Evolutionary conservation across 1,284 basidiomycete species (phyloP).

Genomic region (Taiwanofungus camphoratus): DNA sequence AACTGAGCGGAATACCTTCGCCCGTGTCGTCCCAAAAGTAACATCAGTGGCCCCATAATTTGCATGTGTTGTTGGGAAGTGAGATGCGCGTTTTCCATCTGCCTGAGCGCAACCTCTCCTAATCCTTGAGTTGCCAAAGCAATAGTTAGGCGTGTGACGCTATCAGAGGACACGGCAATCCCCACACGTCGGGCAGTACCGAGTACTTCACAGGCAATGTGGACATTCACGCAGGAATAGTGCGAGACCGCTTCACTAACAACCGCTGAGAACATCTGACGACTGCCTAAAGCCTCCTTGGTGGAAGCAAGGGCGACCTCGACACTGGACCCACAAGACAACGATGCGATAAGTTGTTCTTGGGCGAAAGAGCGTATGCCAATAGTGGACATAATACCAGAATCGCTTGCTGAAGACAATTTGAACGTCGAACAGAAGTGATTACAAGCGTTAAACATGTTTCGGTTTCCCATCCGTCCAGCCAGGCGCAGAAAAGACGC

Average conservation of each 20-base stretch:
- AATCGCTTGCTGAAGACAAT: slow-evolving; percentile 9
- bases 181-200: slow-evolving; percentile 10
- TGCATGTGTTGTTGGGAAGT: slow-evolving; percentile 9
- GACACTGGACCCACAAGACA: slow-evolving; percentile 12
- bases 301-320: slow-evolving; percentile 15
- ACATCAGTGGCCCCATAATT: slow-evolving; percentile 7
- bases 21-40: slow-evolving; percentile 10
- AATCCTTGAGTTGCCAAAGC: slow-evolving; percentile 11
- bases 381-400: neutral
- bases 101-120: slow-evolving; percentile 1
- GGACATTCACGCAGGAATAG: slow-evolving; percentile 8
- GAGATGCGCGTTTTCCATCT: slow-evolving; percentile 9
- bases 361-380: slow-evolving; percentile 11
- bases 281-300: slow-evolving; percentile 8
- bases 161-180: slow-evolving; percentile 6
- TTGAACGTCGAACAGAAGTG: slow-evolving; percentile 11
- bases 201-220: slow-evolving; percentile 14
- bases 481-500: slow-evolving; percentile 44
- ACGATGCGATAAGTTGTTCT: slow-evolving; percentile 15
- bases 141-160: slow-evolving; percentile 9
- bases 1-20: neutral
- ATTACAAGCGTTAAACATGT: slow-evolving; percentile 29
- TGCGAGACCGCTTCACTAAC: slow-evolving; percentile 11
- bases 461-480: slow-evolving; percentile 30
- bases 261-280: slow-evolving; percentile 8